These are phyloP conservation scores for Cymbopogon flexuosus DNA, from an alignment of 202 grass and related monocot genomes.

Conservation along the genomic window DNA sequence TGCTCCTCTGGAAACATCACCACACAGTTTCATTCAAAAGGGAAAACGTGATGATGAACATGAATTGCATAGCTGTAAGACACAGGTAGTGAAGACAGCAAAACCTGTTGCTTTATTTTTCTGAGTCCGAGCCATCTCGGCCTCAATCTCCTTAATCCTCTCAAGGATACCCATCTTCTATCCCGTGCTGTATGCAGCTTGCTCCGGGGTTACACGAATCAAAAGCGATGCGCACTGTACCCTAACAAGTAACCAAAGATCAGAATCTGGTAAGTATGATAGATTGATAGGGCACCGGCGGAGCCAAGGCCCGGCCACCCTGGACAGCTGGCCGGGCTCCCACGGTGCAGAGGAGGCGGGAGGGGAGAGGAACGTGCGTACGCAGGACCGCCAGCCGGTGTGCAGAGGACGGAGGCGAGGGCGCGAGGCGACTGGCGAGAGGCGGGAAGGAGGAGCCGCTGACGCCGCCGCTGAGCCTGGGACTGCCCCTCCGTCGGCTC, in stretches of 20 bases:
- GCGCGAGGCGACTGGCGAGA: too few species aligned
- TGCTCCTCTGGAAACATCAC: not conserved
- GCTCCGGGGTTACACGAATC: not conserved
- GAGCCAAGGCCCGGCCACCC: too few species aligned
- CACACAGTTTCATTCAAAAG: not conserved
- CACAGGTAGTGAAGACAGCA: not conserved
- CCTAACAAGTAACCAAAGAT: not conserved
- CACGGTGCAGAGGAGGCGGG: too few species aligned
- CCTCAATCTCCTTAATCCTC: conserved; percentile 98
- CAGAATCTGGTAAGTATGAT: too few species aligned
- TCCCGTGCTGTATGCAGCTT: not conserved
- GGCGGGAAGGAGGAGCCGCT: too few species aligned
- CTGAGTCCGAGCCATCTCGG: conserved; percentile 98
- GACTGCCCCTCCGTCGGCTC: too few species aligned
- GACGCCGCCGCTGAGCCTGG: too few species aligned
- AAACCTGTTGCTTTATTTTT: conserved; percentile 99
- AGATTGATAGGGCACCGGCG: too few species aligned
- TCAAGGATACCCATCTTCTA: conserved; percentile 96
- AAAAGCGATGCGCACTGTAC: not conserved
- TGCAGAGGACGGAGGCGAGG: too few species aligned
- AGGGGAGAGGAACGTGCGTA: too few species aligned
- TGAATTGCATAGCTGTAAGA: not conserved
- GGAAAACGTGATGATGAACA: not conserved
- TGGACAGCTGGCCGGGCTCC: too few species aligned
- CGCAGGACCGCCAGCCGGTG: too few species aligned